Base-by-base conservation (phyloP, 148 eudicot species). In the Rhododendron vialii region DNA sequence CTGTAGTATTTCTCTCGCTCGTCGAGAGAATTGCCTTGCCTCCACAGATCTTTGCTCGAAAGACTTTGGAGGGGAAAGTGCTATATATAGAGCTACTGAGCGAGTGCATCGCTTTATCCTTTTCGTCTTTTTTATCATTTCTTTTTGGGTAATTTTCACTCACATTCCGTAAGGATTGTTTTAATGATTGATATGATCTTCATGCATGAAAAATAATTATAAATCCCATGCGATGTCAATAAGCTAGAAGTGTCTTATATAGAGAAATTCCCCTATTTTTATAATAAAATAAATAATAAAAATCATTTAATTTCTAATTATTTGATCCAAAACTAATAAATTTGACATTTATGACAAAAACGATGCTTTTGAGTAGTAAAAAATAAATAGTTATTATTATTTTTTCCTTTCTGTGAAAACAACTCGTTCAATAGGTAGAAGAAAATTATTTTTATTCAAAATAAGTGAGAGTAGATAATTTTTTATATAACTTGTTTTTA, bases 21-120 rank as follows among this genome's bases (percentile, higher is more conserved):
- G 11, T 9, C 57, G 28, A 50, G 7, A 50, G 41, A 30, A 30
- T 12, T 80, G 55, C n/a, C 30, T 12, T 80, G 55, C n/a, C 30
- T 51, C 5, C 11, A 28, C 61, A 51, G 63, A 80, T 80, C 83
- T 80, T 51, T 28, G 83, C 41, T 51, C 41, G 4, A 14, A 3
- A 55, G 63, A 24, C 24, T 6, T 28, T 7, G 14, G 38, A 26
- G 4, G 30, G 22, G 11, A 11, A 8, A 45, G 38, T 48, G 1
- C 10, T 79, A 47, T 80, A 28, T 28, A 80, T 51, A 80, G 83
- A 80, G 82, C 61, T 13, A 6, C 36, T 48, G 61, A 80, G 83
- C 38, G 2, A 80, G n/a, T 8, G 63, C 11, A 18, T 30, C 20
- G 35, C 28, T 51, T 7, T 80, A 13, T 28, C 35, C 2, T 14